Base-by-base conservation (phyloP, 331 rosid genomes). In the Saraca asoca region DNA sequence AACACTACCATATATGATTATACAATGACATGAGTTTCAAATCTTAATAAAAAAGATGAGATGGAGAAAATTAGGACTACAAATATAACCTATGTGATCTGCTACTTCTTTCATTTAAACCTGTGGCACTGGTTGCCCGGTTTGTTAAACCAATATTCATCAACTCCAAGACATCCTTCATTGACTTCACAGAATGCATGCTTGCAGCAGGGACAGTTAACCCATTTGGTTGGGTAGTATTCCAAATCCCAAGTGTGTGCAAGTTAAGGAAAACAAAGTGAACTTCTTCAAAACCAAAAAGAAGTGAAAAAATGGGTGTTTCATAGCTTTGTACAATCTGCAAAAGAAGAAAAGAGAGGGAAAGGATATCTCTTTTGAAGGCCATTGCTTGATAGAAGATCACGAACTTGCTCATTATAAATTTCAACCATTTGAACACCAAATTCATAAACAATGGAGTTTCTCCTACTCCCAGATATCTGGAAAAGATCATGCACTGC, bases 161-260 rank as follows among this genome's bases (percentile, higher is more conserved):
- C 79, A 94, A 80, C 83, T 90, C 94, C 19, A 88, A 78, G 70
- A 94, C 97, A 75, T 94, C 95, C 56, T 75, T 16, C 66, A 92
- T 90, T 62, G 96, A 90, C 68, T 79, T 78, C 49, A 94, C 98
- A 62, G 90, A 75, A 80, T 94, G 90, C 98, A 94, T 85, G 73
- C 95, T 85, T 51, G 98, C 98, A 66, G 90, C 98, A 66, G 98
- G 98, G 58, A 90, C 97, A 78, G 96, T 96, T 81, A 94, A 78
- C 84, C 98, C 98, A 83, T 90, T 90, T 56, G 98, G 98, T 60
- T 81, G 97, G 85, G 98, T 58, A 55, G 96, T 80, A 82, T 66
- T 94, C 95, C 96, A 94, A 85, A 94, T 94, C 95, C 98, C 98
- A 68, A 94, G 98, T 86, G 98, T 94, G 90, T 77, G 98, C 84